Percentiles rank a stretch among this genome's conserved stretches.
phyloP scores from a whole-genome alignment of 2,329 filamentous ascomycete species.

The Ophiostoma ulmi region DNA sequence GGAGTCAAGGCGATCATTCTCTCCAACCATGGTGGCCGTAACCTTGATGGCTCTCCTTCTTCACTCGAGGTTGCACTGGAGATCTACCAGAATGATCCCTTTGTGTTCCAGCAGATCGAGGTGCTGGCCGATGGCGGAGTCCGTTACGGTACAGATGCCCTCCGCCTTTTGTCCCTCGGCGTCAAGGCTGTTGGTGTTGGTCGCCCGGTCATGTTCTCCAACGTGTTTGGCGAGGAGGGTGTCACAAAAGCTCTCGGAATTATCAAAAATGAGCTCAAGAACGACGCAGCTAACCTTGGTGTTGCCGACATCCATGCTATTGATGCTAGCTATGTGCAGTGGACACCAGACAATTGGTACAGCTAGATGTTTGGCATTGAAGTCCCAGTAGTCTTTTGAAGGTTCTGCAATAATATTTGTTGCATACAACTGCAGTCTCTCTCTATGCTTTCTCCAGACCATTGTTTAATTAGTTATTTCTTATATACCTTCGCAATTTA shows the following conservation, averaged over 20 bases:
- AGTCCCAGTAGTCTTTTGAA: neutral
- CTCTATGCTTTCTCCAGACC: too few relatives aligned
- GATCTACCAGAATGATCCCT: slow-evolving; percentile 3
- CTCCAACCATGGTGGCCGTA: slow-evolving; percentile 11
- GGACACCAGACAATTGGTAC: slow-evolving; percentile 5
- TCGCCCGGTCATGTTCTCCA: slow-evolving; percentile 11
- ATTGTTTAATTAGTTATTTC: too few relatives aligned
- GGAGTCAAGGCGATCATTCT: slow-evolving; percentile 13
- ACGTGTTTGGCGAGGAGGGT: slow-evolving; percentile 10
- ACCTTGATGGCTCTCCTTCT: slow-evolving; percentile 10
- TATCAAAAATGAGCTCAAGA: slow-evolving; percentile 7
- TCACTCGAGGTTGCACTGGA: slow-evolving; percentile 1
- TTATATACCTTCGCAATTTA: too few relatives aligned
- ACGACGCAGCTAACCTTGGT: slow-evolving; percentile 11
- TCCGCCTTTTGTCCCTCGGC: slow-evolving; percentile 7
- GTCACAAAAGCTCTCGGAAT: neutral
- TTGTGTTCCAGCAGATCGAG: slow-evolving; percentile 9
- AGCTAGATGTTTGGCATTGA: neutral
- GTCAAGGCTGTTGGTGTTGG: slow-evolving; percentile 13
- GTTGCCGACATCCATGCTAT: slow-evolving; percentile 1
- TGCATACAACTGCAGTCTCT: too few relatives aligned
- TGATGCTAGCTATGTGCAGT: slow-evolving; percentile 1
- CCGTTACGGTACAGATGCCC: neutral
- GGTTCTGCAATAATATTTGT: too few relatives aligned
- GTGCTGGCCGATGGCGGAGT: slow-evolving; percentile 6